These are phyloP conservation scores for Nadsonia fulvescens DNA, from an alignment of 805 yeast genomes.

Conservation along the genomic window DNA sequence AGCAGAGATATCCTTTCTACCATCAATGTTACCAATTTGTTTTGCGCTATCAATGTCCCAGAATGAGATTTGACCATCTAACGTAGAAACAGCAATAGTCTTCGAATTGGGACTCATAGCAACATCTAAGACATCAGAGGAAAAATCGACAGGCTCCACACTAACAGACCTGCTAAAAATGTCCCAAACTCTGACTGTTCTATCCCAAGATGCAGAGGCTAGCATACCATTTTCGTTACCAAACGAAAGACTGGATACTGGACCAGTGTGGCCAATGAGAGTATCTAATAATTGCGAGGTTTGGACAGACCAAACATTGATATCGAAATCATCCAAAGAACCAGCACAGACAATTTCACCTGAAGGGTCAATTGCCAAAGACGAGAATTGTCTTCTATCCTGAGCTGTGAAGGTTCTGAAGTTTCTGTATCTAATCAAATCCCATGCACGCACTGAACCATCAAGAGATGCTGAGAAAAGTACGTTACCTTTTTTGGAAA, in stretches of 20 bases:
- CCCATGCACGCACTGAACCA: slow-evolving; percentile 97
- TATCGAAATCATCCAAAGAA: slow-evolving; percentile 72
- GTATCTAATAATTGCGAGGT: slow-evolving; percentile 81
- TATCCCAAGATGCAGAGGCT: slow-evolving; percentile 94
- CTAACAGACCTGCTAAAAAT: slow-evolving; percentile 72
- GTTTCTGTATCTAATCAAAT: slow-evolving; percentile 76
- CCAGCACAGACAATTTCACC: slow-evolving; percentile 97
- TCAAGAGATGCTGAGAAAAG: slow-evolving; percentile 82
- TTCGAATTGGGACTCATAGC: slow-evolving; percentile 88
- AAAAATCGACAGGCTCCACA: slow-evolving; percentile 79
- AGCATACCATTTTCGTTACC: slow-evolving; percentile 59
- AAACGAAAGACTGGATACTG: slow-evolving; percentile 73
- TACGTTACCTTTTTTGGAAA: slow-evolving; percentile 81
- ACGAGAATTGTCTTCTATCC: slow-evolving; percentile 67
- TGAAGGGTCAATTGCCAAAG: slow-evolving; percentile 88
- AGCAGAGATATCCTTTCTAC: slow-evolving; percentile 65
- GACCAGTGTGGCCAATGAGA: slow-evolving; percentile 88
- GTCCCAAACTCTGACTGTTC: slow-evolving; percentile 83
- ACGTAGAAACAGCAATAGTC: slow-evolving; percentile 69
- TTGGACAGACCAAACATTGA: slow-evolving; percentile 95
- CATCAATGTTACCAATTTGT: slow-evolving; percentile 72
- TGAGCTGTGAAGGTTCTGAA: slow-evolving; percentile 91
- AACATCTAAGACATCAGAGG: slow-evolving; percentile 66
- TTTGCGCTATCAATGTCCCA: slow-evolving; percentile 72
- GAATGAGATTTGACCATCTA: slow-evolving; percentile 72